Conservation (phyloP, 306 rosid species). For the Prunus campanulata region DNA sequence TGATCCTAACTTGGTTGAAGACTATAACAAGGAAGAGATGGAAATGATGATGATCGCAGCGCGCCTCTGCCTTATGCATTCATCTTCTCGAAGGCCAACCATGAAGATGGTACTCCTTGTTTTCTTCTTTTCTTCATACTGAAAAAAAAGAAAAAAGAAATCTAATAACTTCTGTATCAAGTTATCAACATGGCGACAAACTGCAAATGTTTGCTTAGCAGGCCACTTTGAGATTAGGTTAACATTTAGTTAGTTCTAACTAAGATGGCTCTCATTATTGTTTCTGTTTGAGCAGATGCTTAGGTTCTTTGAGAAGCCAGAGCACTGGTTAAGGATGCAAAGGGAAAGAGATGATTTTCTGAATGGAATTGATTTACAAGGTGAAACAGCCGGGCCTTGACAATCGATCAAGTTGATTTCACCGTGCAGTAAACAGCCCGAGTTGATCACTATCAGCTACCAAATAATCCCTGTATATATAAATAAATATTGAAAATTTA, state of each 20-base stretch:
- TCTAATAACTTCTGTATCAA: background rate
- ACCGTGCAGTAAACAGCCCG: background rate
- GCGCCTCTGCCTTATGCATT: constrained; percentile 42
- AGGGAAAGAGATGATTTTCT: constrained; percentile 34
- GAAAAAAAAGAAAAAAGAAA: background rate
- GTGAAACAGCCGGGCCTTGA: constrained; percentile 18
- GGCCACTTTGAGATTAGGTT: background rate
- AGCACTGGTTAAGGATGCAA: constrained; percentile 36
- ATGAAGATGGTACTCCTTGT: constrained; percentile 32
- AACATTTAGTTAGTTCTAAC: background rate
- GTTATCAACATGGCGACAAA: background rate
- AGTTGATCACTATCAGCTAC: background rate
- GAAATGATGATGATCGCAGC: constrained; percentile 41
- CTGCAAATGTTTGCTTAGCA: background rate
- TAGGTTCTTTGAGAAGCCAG: constrained; percentile 42
- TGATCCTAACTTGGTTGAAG: constrained; percentile 37
- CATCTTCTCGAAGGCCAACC: constrained; percentile 47
- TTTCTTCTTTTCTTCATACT: background rate
- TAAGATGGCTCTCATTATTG: background rate
- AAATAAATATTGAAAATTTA: background rate
- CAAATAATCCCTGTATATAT: background rate
- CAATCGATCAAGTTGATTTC: constrained; percentile 2
- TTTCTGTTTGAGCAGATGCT: constrained; percentile 30
- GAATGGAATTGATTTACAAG: constrained; percentile 12
- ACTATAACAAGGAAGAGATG: constrained; percentile 45